phyloP scores from a whole-genome alignment of 805 yeast species.

The Wickerhamomyces bovis region DNA sequence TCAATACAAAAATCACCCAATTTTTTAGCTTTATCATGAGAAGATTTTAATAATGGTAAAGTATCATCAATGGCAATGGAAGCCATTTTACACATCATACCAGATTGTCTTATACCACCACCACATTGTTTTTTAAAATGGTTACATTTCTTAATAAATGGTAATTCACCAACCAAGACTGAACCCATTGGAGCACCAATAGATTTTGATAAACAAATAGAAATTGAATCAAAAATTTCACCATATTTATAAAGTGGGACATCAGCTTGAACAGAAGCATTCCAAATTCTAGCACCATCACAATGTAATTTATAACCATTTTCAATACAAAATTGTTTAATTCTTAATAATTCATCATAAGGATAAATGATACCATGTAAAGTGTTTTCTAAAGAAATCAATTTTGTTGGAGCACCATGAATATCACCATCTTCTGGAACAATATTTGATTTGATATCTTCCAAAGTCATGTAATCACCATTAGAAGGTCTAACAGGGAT shows the following conservation, averaged over 20 bases:
- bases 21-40: constrained; percentile 46
- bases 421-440: constrained; percentile 75
- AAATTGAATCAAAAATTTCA: constrained; percentile 76
- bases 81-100: constrained; percentile 78
- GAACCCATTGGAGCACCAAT: constrained; percentile 94
- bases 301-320: constrained; percentile 64
- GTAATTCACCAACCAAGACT: constrained; percentile 62
- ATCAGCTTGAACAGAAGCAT: constrained; percentile 64
- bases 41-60: constrained; percentile 38
- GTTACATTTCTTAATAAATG: constrained; percentile 61
- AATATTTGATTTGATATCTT: constrained; percentile 61
- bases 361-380: constrained; percentile 81
- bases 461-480: constrained; percentile 70
- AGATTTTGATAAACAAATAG: constrained; percentile 83
- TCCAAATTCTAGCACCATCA: constrained; percentile 95
- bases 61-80: constrained; percentile 69
- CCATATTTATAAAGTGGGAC: constrained; percentile 61
- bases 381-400: constrained; percentile 84
- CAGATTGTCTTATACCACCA: constrained; percentile 90
- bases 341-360: constrained; percentile 68
- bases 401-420: constrained; percentile 82
- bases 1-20: constrained; percentile 47
- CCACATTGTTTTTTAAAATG: constrained; percentile 91
- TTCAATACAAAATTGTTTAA: constrained; percentile 61
- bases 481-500: constrained; percentile 74